Conservation (phyloP, 2,329 filamentous ascomycete species). For the Epichloe sibirici region DNA sequence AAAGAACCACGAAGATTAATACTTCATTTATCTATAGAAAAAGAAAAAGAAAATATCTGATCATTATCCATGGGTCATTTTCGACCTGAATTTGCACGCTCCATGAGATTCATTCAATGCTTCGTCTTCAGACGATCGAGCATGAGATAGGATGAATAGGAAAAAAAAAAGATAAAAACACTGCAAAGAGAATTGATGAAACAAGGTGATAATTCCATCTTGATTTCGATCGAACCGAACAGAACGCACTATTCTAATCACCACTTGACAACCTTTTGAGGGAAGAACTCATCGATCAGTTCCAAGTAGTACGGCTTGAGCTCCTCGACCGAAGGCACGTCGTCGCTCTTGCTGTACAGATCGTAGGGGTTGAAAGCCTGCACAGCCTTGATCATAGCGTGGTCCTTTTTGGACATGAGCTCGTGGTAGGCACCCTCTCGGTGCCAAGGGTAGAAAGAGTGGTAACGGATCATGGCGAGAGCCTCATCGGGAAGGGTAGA, state of each 20-base stretch:
- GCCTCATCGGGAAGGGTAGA: constrained; percentile 67
- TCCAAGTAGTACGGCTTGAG: constrained; percentile 48
- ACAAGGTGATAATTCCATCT: background rate
- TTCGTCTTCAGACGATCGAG: background rate
- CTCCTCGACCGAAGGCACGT: constrained; percentile 60
- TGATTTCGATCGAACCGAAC: background rate
- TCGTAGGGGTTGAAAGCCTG: constrained; percentile 86
- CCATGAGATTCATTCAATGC: background rate
- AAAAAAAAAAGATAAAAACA: background rate
- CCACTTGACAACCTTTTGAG: constrained; percentile 26
- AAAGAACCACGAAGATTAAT: too few relatives aligned
- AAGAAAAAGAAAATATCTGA: background rate
- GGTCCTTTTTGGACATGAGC: constrained; percentile 75
- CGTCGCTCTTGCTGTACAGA: constrained; percentile 83
- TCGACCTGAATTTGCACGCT: background rate
- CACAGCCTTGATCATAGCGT: constrained; percentile 68
- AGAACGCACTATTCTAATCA: constrained; percentile 7
- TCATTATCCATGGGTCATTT: background rate
- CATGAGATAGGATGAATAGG: background rate
- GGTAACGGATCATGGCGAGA: constrained; percentile 86
- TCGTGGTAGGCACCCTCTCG: constrained; percentile 65
- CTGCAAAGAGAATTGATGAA: background rate
- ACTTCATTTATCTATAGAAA: background rate
- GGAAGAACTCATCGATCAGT: constrained; percentile 32
- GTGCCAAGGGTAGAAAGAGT: constrained; percentile 91